Evolutionary conservation across 2,329 filamentous ascomycete genomes (phyloP), one percentile per base, ranked within the genome.

Genomic region (Colletotrichum zoysiae): DNA sequence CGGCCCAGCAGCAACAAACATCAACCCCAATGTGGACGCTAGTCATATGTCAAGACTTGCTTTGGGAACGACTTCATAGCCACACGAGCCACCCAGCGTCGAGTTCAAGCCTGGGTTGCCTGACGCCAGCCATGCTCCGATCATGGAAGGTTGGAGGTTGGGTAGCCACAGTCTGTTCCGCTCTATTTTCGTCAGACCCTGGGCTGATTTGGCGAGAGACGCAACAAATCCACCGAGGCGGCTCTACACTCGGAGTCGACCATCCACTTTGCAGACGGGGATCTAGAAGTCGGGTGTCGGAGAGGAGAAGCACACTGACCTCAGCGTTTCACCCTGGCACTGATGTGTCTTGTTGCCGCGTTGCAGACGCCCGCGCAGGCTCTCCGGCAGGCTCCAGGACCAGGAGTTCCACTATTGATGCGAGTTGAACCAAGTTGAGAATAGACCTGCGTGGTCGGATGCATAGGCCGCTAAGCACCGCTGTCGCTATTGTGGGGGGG

Each of bases 121-220:
- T 44, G 55, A 59, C 48, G 55, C 48, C 58, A 57, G 66, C 55
- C 50, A 59, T 57, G 42, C 60, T 73, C 67, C 70, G 67, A 67
- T 71, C 48, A 71, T 71, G 67, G 70, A 72, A 60, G 59, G n/a
- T 14, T 16, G 35, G 38, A 46, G 58, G 57, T n/a, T 65, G 69
- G 70, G 59, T 59, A 51, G 53, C 59, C 60, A 42, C 53, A 59
- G 40, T 63, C 40, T n/a, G 50, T 73, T 71, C 70, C 66, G 67
- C 70, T 66, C 67, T 35, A 69, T 72, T 72, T 73, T 70, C 66
- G 67, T 71, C 61, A 18, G 48, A 65, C 62, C 70, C 66, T 70
- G 50, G 59, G 11, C 48, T 50, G 14, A 12, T 51, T 51, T 51
- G 26, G 53, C 35, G 35, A 42, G 40, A 48, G 20, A 51, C n/a